Base-by-base conservation (phyloP, 1,284 basidiomycete genomes). In the Tilletia walkeri region DNA sequence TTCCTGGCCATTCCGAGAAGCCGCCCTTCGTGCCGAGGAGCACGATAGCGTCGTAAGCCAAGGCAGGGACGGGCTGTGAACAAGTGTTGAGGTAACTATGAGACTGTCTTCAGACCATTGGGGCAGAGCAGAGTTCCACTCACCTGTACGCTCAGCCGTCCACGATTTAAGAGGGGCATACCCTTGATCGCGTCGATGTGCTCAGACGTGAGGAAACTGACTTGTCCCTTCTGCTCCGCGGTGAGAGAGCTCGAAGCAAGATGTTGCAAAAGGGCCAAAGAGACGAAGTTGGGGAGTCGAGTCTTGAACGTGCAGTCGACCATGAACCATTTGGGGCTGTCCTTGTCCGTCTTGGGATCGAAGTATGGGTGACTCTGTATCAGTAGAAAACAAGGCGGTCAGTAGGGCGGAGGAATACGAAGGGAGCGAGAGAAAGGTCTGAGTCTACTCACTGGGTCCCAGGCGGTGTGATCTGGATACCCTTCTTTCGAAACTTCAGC, bases 261-360 rank as follows among this genome's bases (percentile, higher is more conserved):
- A 50, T 86, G 85, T 66, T 91, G 90, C 68, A 97, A 86, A 1
- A 95, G 85, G 2, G 90, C 87, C 4, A 97, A 86, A 0, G 94
- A 90, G 2, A 97, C 88, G 73, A 93, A 91, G 84, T 95, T 86
- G 9, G 84, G 76, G 5, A 92, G 87, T 38, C 91, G 89, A 7
- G 87, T 84, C n/a, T 85, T 81, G 83, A 95, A 94, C 39, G 86
- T 87, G 47, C 93, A 87, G 78, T 93, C 90, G 56, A 84, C 84
- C 80, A 97, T 95, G 86, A 88, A 95, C 95, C 95, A 98, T 77
- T 89, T 92, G 0, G 95, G 95, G 9, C 88, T 86, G 1, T 88
- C 87, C 77, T 89, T 78, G 68, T 91, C 87, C 0, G 93, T 89
- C 88, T 95, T 95, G 87, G 89, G 80, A 80, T 98, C 95, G 80